Conservation (phyloP, 305 asterid genomes). For the Rubia balearica region DNA sequence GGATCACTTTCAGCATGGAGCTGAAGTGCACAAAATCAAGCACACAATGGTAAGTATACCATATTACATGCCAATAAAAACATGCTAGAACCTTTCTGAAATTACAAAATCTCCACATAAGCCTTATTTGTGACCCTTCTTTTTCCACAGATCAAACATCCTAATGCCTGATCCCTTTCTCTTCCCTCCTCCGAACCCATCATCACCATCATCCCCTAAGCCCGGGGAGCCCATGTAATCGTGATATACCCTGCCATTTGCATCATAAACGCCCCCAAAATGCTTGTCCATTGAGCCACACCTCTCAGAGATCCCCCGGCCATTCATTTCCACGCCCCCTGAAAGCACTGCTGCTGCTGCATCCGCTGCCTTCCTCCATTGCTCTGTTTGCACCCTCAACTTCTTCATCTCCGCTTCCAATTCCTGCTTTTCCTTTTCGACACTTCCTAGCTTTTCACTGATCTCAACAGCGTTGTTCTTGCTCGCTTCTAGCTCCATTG, state of each 20-base stretch:
- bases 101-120: neutral
- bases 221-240: constrained; percentile 63
- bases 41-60: constrained; percentile 14
- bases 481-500: constrained; percentile 53
- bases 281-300: constrained; percentile 91
- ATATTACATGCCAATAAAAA: constrained; percentile 2
- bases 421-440: constrained; percentile 51
- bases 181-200: constrained; percentile 53
- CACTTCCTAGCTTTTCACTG: constrained; percentile 41
- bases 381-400: constrained; percentile 81
- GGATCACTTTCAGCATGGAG: constrained; percentile 6
- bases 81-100: neutral
- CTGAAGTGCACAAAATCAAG: constrained; percentile 9
- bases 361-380: constrained; percentile 96
- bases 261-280: constrained; percentile 35
- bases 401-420: constrained; percentile 75
- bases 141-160: constrained; percentile 85
- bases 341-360: constrained; percentile 85
- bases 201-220: constrained; percentile 40
- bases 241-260: constrained; percentile 29
- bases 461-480: constrained; percentile 23
- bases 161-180: constrained; percentile 68
- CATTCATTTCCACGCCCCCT: constrained; percentile 52
- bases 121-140: constrained; percentile 66
- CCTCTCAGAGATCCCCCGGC: constrained; percentile 66